Evolutionary conservation across 805 yeast species (phyloP).

Genomic region (Yamadazyma sp.): DNA sequence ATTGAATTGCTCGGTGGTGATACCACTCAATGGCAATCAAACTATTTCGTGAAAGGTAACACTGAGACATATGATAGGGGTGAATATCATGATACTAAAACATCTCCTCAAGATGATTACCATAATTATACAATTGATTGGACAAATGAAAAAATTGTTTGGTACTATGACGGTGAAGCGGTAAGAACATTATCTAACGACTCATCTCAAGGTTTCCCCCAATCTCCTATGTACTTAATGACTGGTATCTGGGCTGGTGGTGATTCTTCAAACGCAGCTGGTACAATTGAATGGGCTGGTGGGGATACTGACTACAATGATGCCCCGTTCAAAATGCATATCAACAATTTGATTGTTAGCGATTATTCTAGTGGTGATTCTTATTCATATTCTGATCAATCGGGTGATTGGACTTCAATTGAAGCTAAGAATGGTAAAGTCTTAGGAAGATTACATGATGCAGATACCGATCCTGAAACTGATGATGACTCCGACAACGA

Average conservation of each 20-base stretch:
- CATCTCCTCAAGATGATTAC: conserved; percentile 52
- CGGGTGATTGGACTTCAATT: conserved; percentile 60
- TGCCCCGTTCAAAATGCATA: conserved; percentile 66
- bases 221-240: conserved; percentile 72
- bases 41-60: conserved; percentile 77
- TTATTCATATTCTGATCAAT: conserved; percentile 50
- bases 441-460: conserved; percentile 51
- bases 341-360: conserved; percentile 53
- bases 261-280: conserved; percentile 56
- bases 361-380: conserved; percentile 64
- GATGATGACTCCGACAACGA: conserved; percentile 22
- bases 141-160: conserved; percentile 59
- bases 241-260: conserved; percentile 82
- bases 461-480: conserved; percentile 27
- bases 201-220: conserved; percentile 72
- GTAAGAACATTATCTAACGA: conserved; percentile 59
- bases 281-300: conserved; percentile 81
- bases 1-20: conserved; percentile 84
- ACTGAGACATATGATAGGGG: conserved; percentile 79
- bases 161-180: conserved; percentile 67
- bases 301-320: conserved; percentile 60
- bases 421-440: conserved; percentile 56
- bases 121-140: conserved; percentile 84
- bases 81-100: conserved; percentile 52
- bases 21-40: conserved; percentile 66